Evolutionary conservation across 768 basidiomycete genomes (phyloP).

Genomic region (Mycena amicta): DNA sequence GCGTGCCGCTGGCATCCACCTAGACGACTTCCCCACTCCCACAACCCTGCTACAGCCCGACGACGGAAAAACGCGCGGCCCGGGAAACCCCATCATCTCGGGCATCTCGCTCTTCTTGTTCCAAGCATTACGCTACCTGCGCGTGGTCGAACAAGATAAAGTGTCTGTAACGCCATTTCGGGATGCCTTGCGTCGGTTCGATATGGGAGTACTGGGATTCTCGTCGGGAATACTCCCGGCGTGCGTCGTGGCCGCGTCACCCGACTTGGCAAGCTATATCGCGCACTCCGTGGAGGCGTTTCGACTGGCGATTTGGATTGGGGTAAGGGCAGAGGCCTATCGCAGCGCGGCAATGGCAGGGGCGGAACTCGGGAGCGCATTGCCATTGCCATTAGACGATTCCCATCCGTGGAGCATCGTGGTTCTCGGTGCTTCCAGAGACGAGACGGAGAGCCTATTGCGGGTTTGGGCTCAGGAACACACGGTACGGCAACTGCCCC

Average conservation of each 20-base stretch:
- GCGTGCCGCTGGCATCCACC: conserved; percentile 39
- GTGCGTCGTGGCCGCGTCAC: conserved; percentile 43
- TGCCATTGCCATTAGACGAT: too few species aligned
- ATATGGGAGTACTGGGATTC: conserved; percentile 42
- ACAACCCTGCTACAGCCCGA: conserved; percentile 40
- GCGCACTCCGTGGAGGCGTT: conserved; percentile 38
- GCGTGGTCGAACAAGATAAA: conserved; percentile 35
- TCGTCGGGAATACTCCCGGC: conserved; percentile 50
- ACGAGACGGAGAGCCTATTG: conserved; percentile 25
- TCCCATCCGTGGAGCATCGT: conserved; percentile 54
- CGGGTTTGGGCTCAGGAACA: background rate
- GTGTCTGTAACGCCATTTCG: conserved; percentile 25
- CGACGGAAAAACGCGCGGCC: conserved; percentile 40
- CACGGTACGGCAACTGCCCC: conserved; percentile 5
- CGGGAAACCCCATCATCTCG: conserved; percentile 42
- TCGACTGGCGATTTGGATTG: conserved; percentile 47
- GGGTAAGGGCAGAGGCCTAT: conserved; percentile 41
- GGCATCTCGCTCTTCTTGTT: conserved; percentile 50
- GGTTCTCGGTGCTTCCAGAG: conserved; percentile 33
- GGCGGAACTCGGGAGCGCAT: too few species aligned
- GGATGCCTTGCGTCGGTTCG: conserved; percentile 28
- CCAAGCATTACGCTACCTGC: conserved; percentile 57
- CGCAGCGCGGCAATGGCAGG: too few species aligned
- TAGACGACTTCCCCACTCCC: conserved; percentile 45
- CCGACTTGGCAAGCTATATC: conserved; percentile 35